A percentile compares a stretch with the other conserved stretches of the same genome.
phyloP scores from a whole-genome alignment of 305 asterid genomes.

The Fraxinus dipetala region DNA sequence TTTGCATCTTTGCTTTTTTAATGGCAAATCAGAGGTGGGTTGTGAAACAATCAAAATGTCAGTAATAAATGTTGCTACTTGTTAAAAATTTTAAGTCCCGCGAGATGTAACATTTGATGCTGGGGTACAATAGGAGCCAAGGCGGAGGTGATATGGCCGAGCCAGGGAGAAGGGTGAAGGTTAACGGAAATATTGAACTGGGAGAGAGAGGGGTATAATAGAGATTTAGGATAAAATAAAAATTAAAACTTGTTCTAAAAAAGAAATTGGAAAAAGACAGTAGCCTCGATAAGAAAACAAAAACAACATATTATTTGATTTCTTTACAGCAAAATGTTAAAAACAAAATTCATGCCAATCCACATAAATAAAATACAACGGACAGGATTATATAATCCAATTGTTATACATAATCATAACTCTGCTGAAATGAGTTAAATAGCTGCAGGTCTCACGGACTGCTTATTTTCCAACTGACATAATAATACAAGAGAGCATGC shows the following conservation, averaged over 20 bases:
- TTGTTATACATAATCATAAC: not conserved
- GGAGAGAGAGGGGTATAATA: not conserved
- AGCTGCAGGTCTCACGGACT: conserved; percentile 40
- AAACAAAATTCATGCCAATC: conserved; percentile 17
- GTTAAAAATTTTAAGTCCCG: not conserved
- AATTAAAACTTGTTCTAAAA: not conserved
- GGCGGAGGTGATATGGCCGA: not conserved
- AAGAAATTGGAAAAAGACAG: not conserved
- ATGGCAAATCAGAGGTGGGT: not conserved
- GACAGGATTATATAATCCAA: conserved; percentile 25
- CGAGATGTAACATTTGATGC: not conserved
- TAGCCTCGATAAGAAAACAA: not conserved
- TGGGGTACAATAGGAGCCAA: not conserved
- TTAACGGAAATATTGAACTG: not conserved
- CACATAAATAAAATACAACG: conserved; percentile 30
- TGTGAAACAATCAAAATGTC: not conserved
- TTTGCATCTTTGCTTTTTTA: not conserved
- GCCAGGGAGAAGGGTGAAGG: not conserved
- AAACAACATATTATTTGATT: not conserved
- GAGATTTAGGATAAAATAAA: not conserved
- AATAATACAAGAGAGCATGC: conserved; percentile 25
- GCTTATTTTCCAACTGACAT: conserved; percentile 46
- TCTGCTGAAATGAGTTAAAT: conserved; percentile 17
- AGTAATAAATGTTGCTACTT: not conserved
- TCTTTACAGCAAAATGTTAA: not conserved